phyloP scores from a whole-genome alignment of 2,329 filamentous ascomycete species.

The Cercospora brassicicola region DNA sequence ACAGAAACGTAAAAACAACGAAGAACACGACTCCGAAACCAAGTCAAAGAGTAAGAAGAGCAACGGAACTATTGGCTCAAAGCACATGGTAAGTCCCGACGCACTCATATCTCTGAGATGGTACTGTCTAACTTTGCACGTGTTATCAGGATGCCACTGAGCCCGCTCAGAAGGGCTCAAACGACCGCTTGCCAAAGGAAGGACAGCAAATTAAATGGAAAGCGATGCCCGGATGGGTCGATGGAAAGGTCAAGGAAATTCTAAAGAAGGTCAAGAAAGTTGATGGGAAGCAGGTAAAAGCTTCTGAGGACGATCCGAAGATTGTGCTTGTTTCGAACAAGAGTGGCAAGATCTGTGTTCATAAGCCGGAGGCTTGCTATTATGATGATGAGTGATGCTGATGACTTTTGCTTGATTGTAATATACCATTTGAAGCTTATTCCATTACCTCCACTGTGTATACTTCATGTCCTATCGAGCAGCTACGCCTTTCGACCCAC shows the following conservation, averaged over 20 bases:
- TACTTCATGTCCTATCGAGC: not conserved
- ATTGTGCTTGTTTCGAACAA: conserved; percentile 44
- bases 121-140: not conserved
- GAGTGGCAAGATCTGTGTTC: conserved; percentile 46
- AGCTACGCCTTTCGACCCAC: conserved; percentile 28
- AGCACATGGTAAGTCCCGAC: conserved; percentile 31
- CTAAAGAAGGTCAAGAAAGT: conserved; percentile 44
- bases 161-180: conserved; percentile 27
- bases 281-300: conserved; percentile 46
- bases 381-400: conserved; percentile 36
- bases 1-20: conserved; percentile 26
- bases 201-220: conserved; percentile 48
- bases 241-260: conserved; percentile 47
- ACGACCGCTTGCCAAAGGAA: conserved; percentile 42
- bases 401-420: not conserved
- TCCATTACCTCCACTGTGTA: too few species aligned
- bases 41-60: conserved; percentile 39
- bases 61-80: conserved; percentile 32
- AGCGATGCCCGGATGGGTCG: conserved; percentile 42
- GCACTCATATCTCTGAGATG: not conserved
- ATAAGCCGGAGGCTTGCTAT: conserved; percentile 47
- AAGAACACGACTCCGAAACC: conserved; percentile 31
- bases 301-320: conserved; percentile 45
- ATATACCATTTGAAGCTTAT: not conserved
- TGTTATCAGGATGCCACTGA: not conserved